Conservation (phyloP, 345 rosid genomes). For the Reutealis trisperma region DNA sequence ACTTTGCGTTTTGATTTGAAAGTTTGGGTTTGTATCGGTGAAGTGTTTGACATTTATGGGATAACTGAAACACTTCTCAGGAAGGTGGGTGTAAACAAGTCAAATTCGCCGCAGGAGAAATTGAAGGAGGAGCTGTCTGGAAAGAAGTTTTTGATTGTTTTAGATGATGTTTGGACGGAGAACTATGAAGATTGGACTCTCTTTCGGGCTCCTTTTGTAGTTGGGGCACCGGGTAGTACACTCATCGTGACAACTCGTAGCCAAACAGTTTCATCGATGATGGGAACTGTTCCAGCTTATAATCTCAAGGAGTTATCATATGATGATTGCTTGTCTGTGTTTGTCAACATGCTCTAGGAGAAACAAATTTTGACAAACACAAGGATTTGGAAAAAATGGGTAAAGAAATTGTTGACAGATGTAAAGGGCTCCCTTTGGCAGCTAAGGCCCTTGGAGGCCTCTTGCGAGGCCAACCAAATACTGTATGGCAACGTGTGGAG, state of each 20-base stretch:
- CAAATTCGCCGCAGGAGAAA: neutral
- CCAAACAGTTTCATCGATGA: neutral
- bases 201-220: neutral
- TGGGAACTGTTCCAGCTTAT: neutral
- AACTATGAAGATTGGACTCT: neutral
- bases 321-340: neutral
- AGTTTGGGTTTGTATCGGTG: slow-evolving; percentile 17
- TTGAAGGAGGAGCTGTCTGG: neutral
- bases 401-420: neutral
- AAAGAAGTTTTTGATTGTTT: neutral
- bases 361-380: neutral
- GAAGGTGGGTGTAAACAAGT: neutral
- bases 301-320: neutral
- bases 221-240: neutral
- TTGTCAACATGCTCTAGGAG: neutral
- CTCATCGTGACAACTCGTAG: neutral
- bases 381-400: neutral
- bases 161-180: neutral
- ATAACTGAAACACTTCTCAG: neutral
- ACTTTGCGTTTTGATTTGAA: neutral
- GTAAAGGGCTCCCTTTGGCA: neutral
- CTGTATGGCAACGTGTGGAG: neutral
- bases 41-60: neutral
- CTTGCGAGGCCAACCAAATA: neutral
- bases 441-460: neutral